Percentiles rank a stretch among this genome's conserved stretches.
Evolutionary conservation across 371 early-diverging fungal genomes (phyloP).

Genomic region (Umbelopsis sp.): DNA sequence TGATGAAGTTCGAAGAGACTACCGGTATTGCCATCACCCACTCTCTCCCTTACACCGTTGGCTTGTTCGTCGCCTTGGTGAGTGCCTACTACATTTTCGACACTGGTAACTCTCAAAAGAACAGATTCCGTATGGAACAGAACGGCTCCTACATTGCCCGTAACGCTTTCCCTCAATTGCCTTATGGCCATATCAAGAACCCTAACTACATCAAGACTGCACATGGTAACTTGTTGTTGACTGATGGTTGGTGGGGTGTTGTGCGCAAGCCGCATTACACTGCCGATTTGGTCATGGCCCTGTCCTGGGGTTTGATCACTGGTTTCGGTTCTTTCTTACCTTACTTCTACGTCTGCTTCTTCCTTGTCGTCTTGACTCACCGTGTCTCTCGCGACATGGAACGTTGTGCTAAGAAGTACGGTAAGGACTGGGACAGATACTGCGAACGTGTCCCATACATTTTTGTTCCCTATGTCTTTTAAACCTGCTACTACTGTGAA

Average conservation of each 20-base stretch:
- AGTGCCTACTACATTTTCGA: slow-evolving; percentile 58
- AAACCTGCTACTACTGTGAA: slow-evolving; percentile 20
- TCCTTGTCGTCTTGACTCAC: slow-evolving; percentile 78
- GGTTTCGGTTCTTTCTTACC: slow-evolving; percentile 79
- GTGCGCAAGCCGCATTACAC: slow-evolving; percentile 88
- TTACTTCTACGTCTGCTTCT: slow-evolving; percentile 90
- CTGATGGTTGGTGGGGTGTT: slow-evolving; percentile 88
- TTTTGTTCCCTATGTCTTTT: slow-evolving; percentile 75
- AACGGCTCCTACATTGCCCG: slow-evolving; percentile 61
- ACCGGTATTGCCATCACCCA: slow-evolving; percentile 46
- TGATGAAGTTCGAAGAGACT: slow-evolving; percentile 50
- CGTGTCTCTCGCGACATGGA: slow-evolving; percentile 84
- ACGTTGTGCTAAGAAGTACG: slow-evolving; percentile 84
- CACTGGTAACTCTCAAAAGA: slow-evolving; percentile 87
- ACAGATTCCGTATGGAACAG: slow-evolving; percentile 82
- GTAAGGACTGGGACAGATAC: slow-evolving; percentile 87
- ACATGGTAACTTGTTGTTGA: slow-evolving; percentile 76
- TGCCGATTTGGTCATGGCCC: slow-evolving; percentile 82
- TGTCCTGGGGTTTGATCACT: slow-evolving; percentile 81
- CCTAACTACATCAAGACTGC: slow-evolving; percentile 77
- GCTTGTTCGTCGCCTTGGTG: slow-evolving; percentile 42
- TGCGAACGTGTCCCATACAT: slow-evolving; percentile 76
- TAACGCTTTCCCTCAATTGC: slow-evolving; percentile 66
- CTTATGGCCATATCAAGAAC: slow-evolving; percentile 69
- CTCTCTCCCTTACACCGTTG: slow-evolving; percentile 42